A percentile compares a stretch with the other conserved stretches of the same genome.
These are phyloP conservation scores for Suhomyces guaymorum DNA, from an alignment of 1,139 yeast genomes.

Conservation along the genomic window DNA sequence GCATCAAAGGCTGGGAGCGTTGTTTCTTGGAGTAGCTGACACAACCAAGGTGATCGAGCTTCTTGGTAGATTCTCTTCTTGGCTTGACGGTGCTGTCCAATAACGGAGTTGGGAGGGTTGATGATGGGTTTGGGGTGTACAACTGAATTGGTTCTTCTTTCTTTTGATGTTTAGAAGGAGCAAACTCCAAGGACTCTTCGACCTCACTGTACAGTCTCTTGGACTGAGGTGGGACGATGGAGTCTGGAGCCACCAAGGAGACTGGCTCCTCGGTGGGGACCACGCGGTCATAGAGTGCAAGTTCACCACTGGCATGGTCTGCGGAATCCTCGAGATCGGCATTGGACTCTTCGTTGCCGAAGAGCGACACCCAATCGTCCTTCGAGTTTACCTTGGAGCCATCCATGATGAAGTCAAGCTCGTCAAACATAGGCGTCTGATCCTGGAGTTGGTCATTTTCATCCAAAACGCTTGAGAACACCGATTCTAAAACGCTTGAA, in stretches of 20 bases:
- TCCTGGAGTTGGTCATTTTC: conserved; percentile 39
- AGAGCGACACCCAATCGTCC: conserved; percentile 66
- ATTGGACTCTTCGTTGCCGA: conserved; percentile 40
- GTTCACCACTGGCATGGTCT: conserved; percentile 4
- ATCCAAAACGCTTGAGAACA: conserved; percentile 53
- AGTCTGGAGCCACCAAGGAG: conserved; percentile 8
- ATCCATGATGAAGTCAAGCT: conserved; percentile 48
- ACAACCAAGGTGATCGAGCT: conserved; percentile 62
- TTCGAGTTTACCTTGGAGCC: conserved; percentile 48
- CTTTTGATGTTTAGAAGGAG: conserved; percentile 13
- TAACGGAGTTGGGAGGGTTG: conserved; percentile 37
- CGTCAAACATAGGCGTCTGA: conserved; percentile 68
- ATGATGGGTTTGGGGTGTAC: conserved; percentile 36
- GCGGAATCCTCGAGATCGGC: conserved; percentile 8
- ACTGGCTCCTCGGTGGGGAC: conserved; percentile 4
- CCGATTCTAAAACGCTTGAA: conserved; percentile 61
- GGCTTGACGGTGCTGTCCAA: conserved; percentile 15
- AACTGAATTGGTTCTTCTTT: conserved; percentile 23
- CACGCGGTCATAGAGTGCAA: conserved; percentile 1
- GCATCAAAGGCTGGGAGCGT: conserved; percentile 61
- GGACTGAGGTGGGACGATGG: conserved; percentile 12
- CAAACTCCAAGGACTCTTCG: conserved; percentile 30
- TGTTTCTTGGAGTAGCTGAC: conserved; percentile 66
- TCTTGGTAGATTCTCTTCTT: conserved; percentile 12
- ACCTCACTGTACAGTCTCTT: conserved; percentile 34